Evolutionary conservation across 257 asterid genomes (phyloP).

Genomic region (Capsicum rhomboideum): DNA sequence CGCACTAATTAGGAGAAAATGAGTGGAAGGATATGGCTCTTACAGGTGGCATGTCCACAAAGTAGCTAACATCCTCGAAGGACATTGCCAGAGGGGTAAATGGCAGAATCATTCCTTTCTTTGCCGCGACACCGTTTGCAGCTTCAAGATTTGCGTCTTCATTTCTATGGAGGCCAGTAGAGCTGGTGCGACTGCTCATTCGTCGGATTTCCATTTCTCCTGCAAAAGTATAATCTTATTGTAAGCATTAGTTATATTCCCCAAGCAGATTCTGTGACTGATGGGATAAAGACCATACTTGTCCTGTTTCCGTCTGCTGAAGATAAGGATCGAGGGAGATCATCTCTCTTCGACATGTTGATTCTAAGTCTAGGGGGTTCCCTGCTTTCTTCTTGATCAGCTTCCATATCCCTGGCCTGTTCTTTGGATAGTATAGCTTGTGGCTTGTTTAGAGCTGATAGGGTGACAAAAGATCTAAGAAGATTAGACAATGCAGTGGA

Average conservation of each 20-base stretch:
- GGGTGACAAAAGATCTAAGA: neutral
- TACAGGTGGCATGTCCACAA: slow-evolving; percentile 51
- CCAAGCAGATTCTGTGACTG: neutral
- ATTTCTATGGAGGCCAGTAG: slow-evolving; percentile 6
- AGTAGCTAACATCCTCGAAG: slow-evolving; percentile 42
- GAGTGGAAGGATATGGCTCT: slow-evolving; percentile 11
- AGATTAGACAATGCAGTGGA: neutral
- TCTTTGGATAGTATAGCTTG: slow-evolving; percentile 85
- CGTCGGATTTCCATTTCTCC: slow-evolving; percentile 63
- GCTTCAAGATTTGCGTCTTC: slow-evolving; percentile 18
- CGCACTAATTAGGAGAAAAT: neutral
- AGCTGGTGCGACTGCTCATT: slow-evolving; percentile 40
- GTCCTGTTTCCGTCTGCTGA: slow-evolving; percentile 48
- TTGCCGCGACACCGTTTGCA: slow-evolving; percentile 20
- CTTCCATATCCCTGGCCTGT: slow-evolving; percentile 63
- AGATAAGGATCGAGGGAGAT: slow-evolving; percentile 32
- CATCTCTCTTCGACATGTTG: slow-evolving; percentile 39
- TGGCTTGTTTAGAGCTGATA: slow-evolving; percentile 70
- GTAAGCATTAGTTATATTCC: neutral
- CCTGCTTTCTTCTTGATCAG: slow-evolving; percentile 26
- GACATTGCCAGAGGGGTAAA: slow-evolving; percentile 53
- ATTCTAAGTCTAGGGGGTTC: slow-evolving; percentile 40
- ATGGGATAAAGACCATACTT: slow-evolving; percentile 22
- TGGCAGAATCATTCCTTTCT: slow-evolving; percentile 62
- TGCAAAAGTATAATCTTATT: slow-evolving; percentile 5